Evolutionary conservation across 768 basidiomycete genomes (phyloP).

Genomic region (Lactarius trivialis): DNA sequence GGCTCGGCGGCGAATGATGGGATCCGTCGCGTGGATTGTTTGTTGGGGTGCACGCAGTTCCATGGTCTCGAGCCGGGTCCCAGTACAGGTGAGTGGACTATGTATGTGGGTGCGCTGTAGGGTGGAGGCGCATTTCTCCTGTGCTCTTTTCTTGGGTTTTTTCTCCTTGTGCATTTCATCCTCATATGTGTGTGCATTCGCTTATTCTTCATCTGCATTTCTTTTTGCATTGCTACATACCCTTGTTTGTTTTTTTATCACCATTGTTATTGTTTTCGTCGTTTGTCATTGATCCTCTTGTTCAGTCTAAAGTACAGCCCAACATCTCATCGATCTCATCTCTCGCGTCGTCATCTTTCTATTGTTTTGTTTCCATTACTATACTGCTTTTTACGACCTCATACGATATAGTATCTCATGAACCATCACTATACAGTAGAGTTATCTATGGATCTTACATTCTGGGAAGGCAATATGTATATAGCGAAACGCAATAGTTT

Average conservation of each 20-base stretch:
- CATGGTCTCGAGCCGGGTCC: slow-evolving; percentile 15
- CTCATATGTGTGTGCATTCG: background rate
- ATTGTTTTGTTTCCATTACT: background rate
- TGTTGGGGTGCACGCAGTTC: slow-evolving; percentile 15
- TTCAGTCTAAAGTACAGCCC: background rate
- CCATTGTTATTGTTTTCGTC: background rate
- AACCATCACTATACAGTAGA: background rate
- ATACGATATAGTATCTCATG: background rate
- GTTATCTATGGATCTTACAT: background rate
- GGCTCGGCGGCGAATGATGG: slow-evolving; percentile 4
- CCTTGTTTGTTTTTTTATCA: background rate
- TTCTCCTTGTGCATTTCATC: background rate
- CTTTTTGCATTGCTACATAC: background rate
- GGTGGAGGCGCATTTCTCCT: background rate
- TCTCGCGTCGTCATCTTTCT: background rate
- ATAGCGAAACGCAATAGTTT: background rate
- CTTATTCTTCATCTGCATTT: background rate
- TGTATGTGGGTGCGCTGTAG: slow-evolving; percentile 18
- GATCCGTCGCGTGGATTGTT: slow-evolving; percentile 15
- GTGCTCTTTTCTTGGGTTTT: background rate
- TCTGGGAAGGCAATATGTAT: background rate
- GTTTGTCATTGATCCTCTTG: background rate
- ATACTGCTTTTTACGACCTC: background rate
- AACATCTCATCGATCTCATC: background rate
- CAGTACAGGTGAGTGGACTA: slow-evolving; percentile 17